These are phyloP conservation scores for Trichothecium sympodiale DNA, from an alignment of 2,329 filamentous ascomycete genomes.

Conservation along the genomic window DNA sequence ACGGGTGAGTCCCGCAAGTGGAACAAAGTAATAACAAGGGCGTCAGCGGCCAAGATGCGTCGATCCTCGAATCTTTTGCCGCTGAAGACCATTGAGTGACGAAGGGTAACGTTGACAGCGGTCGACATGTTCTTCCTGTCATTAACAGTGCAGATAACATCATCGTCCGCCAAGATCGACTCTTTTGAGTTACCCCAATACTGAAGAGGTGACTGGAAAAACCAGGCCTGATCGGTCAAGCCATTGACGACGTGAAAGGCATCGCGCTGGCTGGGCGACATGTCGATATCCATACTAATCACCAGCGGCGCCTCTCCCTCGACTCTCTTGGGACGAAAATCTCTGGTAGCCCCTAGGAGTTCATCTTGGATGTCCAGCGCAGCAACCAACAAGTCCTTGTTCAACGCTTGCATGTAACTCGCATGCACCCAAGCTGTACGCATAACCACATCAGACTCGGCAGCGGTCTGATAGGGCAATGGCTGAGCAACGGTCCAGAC, in stretches of 20 bases:
- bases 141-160: slow-evolving; percentile 62
- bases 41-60: slow-evolving; percentile 59
- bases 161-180: slow-evolving; percentile 44
- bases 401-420: slow-evolving; percentile 66
- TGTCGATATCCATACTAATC: slow-evolving; percentile 15
- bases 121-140: slow-evolving; percentile 49
- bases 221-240: slow-evolving; percentile 55
- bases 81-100: slow-evolving; percentile 71
- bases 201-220: slow-evolving; percentile 71
- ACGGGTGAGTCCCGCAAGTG: slow-evolving; percentile 55
- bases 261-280: slow-evolving; percentile 37
- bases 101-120: slow-evolving; percentile 60
- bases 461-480: slow-evolving; percentile 37
- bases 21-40: slow-evolving; percentile 66
- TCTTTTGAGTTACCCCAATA: slow-evolving; percentile 65
- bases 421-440: slow-evolving; percentile 74
- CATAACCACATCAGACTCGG: slow-evolving; percentile 63
- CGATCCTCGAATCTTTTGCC: slow-evolving; percentile 66
- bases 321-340: slow-evolving; percentile 38
- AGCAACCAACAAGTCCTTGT: slow-evolving; percentile 51
- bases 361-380: slow-evolving; percentile 61
- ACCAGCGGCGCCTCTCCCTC: slow-evolving; percentile 11
- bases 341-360: slow-evolving; percentile 49
- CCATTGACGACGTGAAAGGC: slow-evolving; percentile 48
- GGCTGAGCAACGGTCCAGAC: slow-evolving; percentile 69